A percentile compares a stretch with the other conserved stretches of the same genome.
phyloP scores from a whole-genome alignment of 2,329 filamentous ascomycete genomes.

The Hypoxylon sp. region DNA sequence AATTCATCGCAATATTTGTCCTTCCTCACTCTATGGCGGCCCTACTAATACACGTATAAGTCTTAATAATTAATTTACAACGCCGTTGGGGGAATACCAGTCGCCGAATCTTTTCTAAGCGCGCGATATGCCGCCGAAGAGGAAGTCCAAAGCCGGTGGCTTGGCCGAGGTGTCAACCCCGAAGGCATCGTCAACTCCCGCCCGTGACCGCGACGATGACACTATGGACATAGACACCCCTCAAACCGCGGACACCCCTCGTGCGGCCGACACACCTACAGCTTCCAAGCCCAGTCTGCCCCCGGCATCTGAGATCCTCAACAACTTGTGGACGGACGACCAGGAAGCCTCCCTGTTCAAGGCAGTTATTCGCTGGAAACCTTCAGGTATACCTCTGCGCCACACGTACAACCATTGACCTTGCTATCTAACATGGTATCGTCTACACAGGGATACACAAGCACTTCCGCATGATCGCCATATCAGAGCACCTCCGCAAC shows the following conservation, averaged over 20 bases:
- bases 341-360: conserved; percentile 95
- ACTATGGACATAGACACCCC: conserved; percentile 71
- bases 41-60: too few relatives aligned
- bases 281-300: conserved; percentile 54
- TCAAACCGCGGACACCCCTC: conserved; percentile 64
- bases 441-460: conserved; percentile 82
- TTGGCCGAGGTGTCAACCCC: conserved; percentile 69
- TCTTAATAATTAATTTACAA: background rate
- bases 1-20: background rate
- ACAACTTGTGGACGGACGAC: conserved; percentile 93
- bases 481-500: conserved; percentile 82
- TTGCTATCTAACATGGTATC: background rate
- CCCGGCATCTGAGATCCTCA: conserved; percentile 56
- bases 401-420: conserved; percentile 4
- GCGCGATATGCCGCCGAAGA: conserved; percentile 74
- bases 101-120: background rate
- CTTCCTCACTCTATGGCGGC: background rate
- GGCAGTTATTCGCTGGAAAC: conserved; percentile 93
- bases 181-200: conserved; percentile 59
- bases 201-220: conserved; percentile 69
- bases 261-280: conserved; percentile 56
- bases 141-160: conserved; percentile 68
- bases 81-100: background rate
- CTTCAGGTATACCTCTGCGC: conserved; percentile 74
- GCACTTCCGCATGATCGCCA: conserved; percentile 91